Conservation (phyloP, 495 filamentous ascomycete species). For the Penicillium cataractarum region DNA sequence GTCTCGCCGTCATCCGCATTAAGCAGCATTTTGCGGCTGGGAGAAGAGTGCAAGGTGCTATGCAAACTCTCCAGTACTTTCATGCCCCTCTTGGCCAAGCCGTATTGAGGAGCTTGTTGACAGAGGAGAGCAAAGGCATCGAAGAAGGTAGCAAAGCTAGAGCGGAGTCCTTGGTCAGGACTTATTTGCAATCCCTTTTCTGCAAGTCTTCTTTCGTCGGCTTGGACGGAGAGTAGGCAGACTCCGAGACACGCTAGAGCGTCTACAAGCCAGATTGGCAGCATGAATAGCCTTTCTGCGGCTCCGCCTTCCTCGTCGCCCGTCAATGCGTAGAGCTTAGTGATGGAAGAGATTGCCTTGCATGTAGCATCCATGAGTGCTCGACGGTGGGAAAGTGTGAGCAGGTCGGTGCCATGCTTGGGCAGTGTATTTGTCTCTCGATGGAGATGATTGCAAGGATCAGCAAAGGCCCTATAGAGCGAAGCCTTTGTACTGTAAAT, state of each 20-base stretch:
- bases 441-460: slow-evolving; percentile 24
- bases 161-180: slow-evolving; percentile 12
- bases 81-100: slow-evolving; percentile 16
- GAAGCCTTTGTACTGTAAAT: slow-evolving; percentile 16
- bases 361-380: slow-evolving; percentile 19
- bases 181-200: slow-evolving; percentile 16
- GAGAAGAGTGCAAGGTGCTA: slow-evolving; percentile 3
- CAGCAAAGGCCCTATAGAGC: slow-evolving; percentile 23
- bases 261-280: slow-evolving; percentile 18
- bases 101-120: slow-evolving; percentile 14
- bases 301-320: slow-evolving; percentile 12
- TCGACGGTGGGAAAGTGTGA: slow-evolving; percentile 24
- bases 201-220: slow-evolving; percentile 11
- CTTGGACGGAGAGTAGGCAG: slow-evolving; percentile 23
- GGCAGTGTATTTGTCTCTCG: slow-evolving; percentile 1
- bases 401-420: slow-evolving; percentile 14
- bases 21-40: not conserved
- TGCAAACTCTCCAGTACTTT: slow-evolving; percentile 20
- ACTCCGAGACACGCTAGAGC: slow-evolving; percentile 19
- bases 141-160: slow-evolving; percentile 13
- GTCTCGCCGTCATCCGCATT: not conserved
- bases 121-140: slow-evolving; percentile 17
- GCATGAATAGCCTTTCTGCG: slow-evolving; percentile 14
- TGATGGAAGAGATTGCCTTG: slow-evolving; percentile 16
- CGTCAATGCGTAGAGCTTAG: slow-evolving; percentile 15